Evolutionary conservation across 495 filamentous ascomycete species (phyloP), one percentile per base, ranked within the genome.

Genomic region (Tuber calosporum): DNA sequence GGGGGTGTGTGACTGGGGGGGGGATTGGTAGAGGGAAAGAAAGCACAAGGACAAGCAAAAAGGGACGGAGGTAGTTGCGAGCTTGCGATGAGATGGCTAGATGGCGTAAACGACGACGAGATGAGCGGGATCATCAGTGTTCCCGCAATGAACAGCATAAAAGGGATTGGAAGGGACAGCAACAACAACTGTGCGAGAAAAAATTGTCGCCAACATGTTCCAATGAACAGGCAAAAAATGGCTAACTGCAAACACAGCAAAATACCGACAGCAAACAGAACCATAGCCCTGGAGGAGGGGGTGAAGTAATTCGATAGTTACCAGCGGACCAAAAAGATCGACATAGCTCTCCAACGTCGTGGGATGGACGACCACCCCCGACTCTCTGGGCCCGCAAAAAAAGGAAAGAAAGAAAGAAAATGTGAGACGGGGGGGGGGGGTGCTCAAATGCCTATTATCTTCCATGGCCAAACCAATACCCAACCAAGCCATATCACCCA

Each of bases 51-150:
- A 39, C 26, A 73, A 38, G 72, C 39, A 53, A 34, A 38, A 69
- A 70, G 19, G n/a, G 72, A 70, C 42, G 42, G 68, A 69, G 68
- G 42, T 43, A 69, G 68, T 38, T 69, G 68, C 38, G 38, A 38
- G 37, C 30, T 69, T 34, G 38, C 68, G 68, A 69, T 40, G 68
- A 58, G 48, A 58, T 58, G 48, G 48, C 5, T 53, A 53, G 45
- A 53, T 53, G 45, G 45, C 45, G 20, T 53, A 8, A 53, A 53
- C n/a, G 45, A n/a, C 48, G 48, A 58, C 30, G 48, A 58, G 48
- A 58, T 58, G 48, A 22, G 48, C 48, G 48, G 48, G 48, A 58
- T 26, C 48, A 58, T 30, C 48, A 58, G 9, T 58, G 45, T 2
- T 58, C 48, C 48, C 48, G 48, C 48, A 58, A 58, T 13, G 48